phyloP scores from a whole-genome alignment of 1,284 basidiomycete species.

The Clitocybe nebularis region DNA sequence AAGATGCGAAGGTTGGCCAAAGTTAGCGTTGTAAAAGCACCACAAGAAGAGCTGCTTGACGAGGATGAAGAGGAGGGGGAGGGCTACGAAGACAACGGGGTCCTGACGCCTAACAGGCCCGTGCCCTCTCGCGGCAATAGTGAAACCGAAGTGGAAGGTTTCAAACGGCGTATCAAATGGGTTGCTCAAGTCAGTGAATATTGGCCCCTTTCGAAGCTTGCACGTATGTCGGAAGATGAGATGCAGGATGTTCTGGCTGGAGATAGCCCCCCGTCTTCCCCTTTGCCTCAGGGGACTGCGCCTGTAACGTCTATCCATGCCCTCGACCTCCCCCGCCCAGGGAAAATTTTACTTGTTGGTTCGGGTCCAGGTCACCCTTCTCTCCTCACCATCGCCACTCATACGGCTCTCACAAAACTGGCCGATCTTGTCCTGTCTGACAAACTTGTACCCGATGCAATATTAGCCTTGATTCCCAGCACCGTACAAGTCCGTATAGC shows the following conservation, averaged over 20 bases:
- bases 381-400: conserved; percentile 86
- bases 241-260: conserved; percentile 64
- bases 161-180: conserved; percentile 77
- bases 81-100: conserved; percentile 53
- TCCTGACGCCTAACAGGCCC: conserved; percentile 74
- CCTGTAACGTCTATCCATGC: conserved; percentile 24
- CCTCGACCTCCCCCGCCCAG: conserved; percentile 36
- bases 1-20: conserved; percentile 65
- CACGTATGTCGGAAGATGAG: conserved; percentile 62
- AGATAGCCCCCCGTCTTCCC: conserved; percentile 22
- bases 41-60: conserved; percentile 22
- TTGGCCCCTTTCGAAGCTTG: conserved; percentile 82
- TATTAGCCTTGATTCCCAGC: conserved; percentile 84
- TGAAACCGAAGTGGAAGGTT: conserved; percentile 50
- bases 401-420: conserved; percentile 72
- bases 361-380: conserved; percentile 95
- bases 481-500: conserved; percentile 78
- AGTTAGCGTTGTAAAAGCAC: conserved; percentile 20
- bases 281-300: conserved; percentile 15
- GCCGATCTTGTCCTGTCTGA: conserved; percentile 90
- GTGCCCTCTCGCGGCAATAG: conserved; percentile 55
- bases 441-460: conserved; percentile 92
- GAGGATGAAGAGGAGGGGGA: conserved; percentile 42
- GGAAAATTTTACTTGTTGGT: conserved; percentile 85
- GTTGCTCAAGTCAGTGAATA: conserved; percentile 92